phyloP scores from a whole-genome alignment of 495 filamentous ascomycete species.

The Lindgomyces ingoldianus region DNA sequence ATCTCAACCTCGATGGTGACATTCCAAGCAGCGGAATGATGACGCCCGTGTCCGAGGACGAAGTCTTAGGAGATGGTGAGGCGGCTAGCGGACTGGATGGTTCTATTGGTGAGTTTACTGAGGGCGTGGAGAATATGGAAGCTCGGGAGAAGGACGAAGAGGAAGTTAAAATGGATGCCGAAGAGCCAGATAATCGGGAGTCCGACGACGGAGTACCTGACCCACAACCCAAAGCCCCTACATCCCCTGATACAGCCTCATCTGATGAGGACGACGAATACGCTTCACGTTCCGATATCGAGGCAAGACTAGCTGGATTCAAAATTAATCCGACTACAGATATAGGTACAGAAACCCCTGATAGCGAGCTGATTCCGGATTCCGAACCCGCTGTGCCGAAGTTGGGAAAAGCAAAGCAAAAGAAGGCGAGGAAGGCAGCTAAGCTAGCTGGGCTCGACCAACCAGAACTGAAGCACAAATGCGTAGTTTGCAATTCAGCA shows the following conservation, averaged over 20 bases:
- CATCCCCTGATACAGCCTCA: background rate
- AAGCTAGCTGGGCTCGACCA: constrained; percentile 51
- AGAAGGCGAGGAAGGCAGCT: constrained; percentile 78
- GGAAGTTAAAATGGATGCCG: background rate
- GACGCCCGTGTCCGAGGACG: constrained; percentile 40
- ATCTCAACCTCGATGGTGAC: constrained; percentile 56
- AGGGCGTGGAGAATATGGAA: constrained; percentile 8
- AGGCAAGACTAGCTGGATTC: constrained; percentile 35
- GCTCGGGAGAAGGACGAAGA: constrained; percentile 13
- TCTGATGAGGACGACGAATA: constrained; percentile 38
- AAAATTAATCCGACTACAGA: background rate
- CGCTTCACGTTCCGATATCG: constrained; percentile 39
- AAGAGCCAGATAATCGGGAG: background rate
- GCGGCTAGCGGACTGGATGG: background rate
- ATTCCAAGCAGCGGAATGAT: constrained; percentile 34
- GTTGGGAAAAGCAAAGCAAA: constrained; percentile 85
- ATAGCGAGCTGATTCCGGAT: constrained; percentile 32
- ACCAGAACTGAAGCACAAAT: constrained; percentile 52
- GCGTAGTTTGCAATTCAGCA: constrained; percentile 58
- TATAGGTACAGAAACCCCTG: background rate
- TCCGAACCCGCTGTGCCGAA: constrained; percentile 45
- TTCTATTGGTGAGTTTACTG: constrained; percentile 6
- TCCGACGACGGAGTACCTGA: background rate
- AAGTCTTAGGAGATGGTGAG: background rate
- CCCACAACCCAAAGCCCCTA: background rate